Evolutionary conservation across 495 filamentous ascomycete species (phyloP).

Genomic region (Bombardia bombarda): DNA sequence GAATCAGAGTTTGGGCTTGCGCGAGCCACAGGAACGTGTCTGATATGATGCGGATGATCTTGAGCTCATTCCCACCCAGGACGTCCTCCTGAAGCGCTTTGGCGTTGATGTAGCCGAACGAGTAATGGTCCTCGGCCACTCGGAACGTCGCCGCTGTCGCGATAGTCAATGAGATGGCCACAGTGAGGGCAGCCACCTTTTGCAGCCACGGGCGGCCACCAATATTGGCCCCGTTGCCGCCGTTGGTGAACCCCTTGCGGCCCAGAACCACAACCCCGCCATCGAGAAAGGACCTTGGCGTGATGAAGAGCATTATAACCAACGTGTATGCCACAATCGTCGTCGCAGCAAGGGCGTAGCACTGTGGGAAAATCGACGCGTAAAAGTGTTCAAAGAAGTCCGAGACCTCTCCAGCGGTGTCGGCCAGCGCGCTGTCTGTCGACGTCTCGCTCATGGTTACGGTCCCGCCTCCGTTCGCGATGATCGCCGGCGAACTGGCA

Average conservation of each 20-base stretch:
- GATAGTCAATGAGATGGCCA: constrained; percentile 87
- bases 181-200: constrained; percentile 83
- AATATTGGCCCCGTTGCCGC: constrained; percentile 73
- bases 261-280: constrained; percentile 77
- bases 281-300: constrained; percentile 78
- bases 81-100: constrained; percentile 63
- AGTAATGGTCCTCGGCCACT: constrained; percentile 74
- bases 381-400: constrained; percentile 82
- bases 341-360: constrained; percentile 83
- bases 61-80: constrained; percentile 72
- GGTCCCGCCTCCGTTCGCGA: constrained; percentile 36
- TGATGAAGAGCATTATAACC: constrained; percentile 89
- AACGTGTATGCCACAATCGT: constrained; percentile 91
- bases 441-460: constrained; percentile 29
- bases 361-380: constrained; percentile 80
- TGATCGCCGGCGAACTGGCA: constrained; percentile 30
- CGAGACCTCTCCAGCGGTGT: constrained; percentile 27
- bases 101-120: constrained; percentile 62
- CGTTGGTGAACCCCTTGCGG: constrained; percentile 75
- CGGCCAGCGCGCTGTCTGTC: neutral
- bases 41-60: constrained; percentile 82
- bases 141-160: constrained; percentile 84
- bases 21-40: constrained; percentile 96
- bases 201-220: constrained; percentile 92
- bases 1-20: constrained; percentile 92